Evolutionary conservation across 148 eudicot genomes (phyloP).

Genomic region (Pharnaceum exiguum): DNA sequence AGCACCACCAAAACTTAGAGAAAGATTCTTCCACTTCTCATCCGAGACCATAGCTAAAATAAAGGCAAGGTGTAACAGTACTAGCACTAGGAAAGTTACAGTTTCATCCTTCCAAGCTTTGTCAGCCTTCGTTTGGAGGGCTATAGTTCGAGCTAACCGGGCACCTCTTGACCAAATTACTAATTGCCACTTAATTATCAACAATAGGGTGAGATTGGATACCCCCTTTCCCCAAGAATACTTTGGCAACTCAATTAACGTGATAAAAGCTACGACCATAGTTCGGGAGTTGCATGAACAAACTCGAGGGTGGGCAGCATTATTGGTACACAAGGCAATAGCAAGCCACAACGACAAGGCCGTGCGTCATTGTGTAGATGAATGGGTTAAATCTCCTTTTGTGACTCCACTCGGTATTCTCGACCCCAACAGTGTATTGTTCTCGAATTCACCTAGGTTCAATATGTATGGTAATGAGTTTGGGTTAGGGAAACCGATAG

Average conservation of each 20-base stretch:
- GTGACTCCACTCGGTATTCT: not conserved
- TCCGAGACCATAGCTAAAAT: conserved; percentile 12
- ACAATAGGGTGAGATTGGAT: conserved; percentile 2
- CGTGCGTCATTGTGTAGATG: not conserved
- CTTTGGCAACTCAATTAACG: conserved; percentile 10
- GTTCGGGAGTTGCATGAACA: not conserved
- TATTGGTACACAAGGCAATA: conserved; percentile 2
- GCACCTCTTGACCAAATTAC: not conserved
- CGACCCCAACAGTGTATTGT: not conserved
- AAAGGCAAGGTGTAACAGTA: conserved; percentile 11
- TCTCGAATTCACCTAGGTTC: conserved; percentile 14
- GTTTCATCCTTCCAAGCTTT: conserved; percentile 12
- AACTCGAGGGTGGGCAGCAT: conserved; percentile 11
- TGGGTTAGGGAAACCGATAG: conserved; percentile 16
- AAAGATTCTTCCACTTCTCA: conserved; percentile 22
- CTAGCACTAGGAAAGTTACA: not conserved
- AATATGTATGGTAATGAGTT: conserved; percentile 20
- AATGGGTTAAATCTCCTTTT: conserved; percentile 14
- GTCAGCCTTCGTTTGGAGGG: conserved; percentile 11
- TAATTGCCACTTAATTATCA: not conserved
- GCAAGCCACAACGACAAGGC: not conserved
- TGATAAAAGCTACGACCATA: not conserved
- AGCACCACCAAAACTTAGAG: not conserved
- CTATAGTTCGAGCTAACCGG: conserved; percentile 6
- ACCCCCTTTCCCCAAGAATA: conserved; percentile 11